A percentile compares a stretch with the other conserved stretches of the same genome.
Conservation (phyloP, 768 basidiomycete genomes). For the Tylopilus felleus region DNA sequence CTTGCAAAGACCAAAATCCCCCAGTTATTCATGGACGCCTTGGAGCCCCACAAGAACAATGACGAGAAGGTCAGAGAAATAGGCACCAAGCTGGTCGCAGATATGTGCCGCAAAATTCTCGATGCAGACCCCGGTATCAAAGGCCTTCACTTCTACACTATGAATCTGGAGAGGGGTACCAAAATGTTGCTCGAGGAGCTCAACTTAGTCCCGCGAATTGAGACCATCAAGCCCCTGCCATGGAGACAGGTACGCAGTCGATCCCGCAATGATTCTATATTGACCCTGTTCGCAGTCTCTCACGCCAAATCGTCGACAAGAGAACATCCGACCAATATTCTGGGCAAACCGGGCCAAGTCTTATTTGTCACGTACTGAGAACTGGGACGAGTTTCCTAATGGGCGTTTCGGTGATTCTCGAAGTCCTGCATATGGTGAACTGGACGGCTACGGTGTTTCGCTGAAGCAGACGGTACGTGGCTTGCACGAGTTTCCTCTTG, state of each 20-base stretch:
- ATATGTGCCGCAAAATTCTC: slow-evolving; percentile 89
- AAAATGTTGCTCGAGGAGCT: slow-evolving; percentile 94
- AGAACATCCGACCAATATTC: slow-evolving; percentile 96
- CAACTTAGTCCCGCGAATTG: slow-evolving; percentile 80
- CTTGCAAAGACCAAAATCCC: slow-evolving; percentile 81
- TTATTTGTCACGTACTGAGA: slow-evolving; percentile 92
- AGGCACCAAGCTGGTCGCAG: slow-evolving; percentile 91
- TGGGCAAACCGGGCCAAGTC: slow-evolving; percentile 98
- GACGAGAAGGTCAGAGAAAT: slow-evolving; percentile 91
- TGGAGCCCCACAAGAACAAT: slow-evolving; percentile 87
- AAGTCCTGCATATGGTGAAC: slow-evolving; percentile 96
- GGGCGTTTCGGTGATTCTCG: slow-evolving; percentile 97
- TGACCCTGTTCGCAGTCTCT: slow-evolving; percentile 55
- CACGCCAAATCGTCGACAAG: slow-evolving; percentile 85
- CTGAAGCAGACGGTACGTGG: slow-evolving; percentile 79
- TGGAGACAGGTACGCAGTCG: slow-evolving; percentile 79
- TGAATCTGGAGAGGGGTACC: slow-evolving; percentile 95
- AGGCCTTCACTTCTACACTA: slow-evolving; percentile 94
- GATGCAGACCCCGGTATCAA: slow-evolving; percentile 75
- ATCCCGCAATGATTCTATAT: slow-evolving; percentile 3
- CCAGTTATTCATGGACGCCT: slow-evolving; percentile 62
- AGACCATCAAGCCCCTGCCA: slow-evolving; percentile 91
- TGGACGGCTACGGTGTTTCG: slow-evolving; percentile 94
- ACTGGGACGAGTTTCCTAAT: slow-evolving; percentile 99
- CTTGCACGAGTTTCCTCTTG: neutral